A percentile compares a stretch with the other conserved stretches of the same genome.
phyloP scores from a whole-genome alignment of 2,329 filamentous ascomycete genomes.

The Ophiostoma tasmaniense region DNA sequence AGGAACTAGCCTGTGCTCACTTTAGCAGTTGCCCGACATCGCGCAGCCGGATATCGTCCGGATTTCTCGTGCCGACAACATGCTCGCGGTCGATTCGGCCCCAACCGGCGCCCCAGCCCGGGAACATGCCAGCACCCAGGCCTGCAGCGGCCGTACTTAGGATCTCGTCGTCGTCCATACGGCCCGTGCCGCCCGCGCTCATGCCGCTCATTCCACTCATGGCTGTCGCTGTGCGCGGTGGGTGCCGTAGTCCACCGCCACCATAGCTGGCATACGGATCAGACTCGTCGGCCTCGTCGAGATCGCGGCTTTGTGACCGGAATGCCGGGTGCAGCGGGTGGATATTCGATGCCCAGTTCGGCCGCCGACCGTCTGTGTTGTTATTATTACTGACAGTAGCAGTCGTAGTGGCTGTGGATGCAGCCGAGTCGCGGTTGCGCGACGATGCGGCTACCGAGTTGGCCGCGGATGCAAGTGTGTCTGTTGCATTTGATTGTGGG shows the following conservation, averaged over 20 bases:
- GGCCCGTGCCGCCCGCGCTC: constrained; percentile 8
- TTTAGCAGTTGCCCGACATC: constrained; percentile 31
- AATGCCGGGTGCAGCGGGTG: not conserved
- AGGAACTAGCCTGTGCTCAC: constrained; percentile 8
- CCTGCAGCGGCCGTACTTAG: not conserved
- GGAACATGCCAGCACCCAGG: constrained; percentile 24
- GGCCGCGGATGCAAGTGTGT: not conserved
- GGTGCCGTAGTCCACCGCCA: not conserved
- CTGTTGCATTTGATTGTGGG: not conserved
- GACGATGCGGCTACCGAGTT: not conserved
- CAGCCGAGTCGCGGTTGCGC: constrained; percentile 14
- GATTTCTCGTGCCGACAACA: constrained; percentile 22
- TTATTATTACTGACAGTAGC: not conserved
- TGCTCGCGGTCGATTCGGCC: constrained; percentile 30
- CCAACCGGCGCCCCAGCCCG: constrained; percentile 34
- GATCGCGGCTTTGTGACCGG: not conserved
- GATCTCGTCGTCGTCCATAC: not conserved
- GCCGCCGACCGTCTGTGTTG: not conserved
- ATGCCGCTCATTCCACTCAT: not conserved
- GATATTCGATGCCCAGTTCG: not conserved
- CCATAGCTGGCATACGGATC: not conserved
- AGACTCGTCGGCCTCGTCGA: not conserved
- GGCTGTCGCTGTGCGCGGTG: not conserved
- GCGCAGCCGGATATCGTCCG: constrained; percentile 31
- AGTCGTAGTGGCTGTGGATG: constrained; percentile 4